These are phyloP conservation scores for Exophiala sp. DNA, from an alignment of 2,329 filamentous ascomycete genomes.

Conservation along the genomic window DNA sequence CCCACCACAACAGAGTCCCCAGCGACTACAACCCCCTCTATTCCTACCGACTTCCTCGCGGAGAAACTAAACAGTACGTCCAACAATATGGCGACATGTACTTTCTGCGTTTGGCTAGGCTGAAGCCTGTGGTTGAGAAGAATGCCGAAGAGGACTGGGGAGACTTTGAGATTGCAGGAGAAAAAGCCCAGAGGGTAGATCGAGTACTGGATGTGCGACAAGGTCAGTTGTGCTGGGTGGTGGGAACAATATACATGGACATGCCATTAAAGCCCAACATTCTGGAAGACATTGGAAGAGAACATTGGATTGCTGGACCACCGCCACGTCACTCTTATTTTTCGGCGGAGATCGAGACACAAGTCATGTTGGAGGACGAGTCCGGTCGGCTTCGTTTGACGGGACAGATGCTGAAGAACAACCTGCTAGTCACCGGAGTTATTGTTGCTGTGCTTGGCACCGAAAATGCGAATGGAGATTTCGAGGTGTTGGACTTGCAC, in stretches of 20 bases:
- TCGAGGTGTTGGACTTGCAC: slow-evolving; percentile 85
- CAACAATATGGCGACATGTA: slow-evolving; percentile 99
- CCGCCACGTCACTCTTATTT: slow-evolving; percentile 71
- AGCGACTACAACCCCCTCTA: slow-evolving; percentile 68
- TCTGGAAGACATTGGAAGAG: slow-evolving; percentile 87
- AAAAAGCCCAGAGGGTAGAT: slow-evolving; percentile 69
- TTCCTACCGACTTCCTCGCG: slow-evolving; percentile 66
- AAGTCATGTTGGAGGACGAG: slow-evolving; percentile 89
- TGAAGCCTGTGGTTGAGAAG: slow-evolving; percentile 75
- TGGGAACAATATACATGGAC: slow-evolving; percentile 93
- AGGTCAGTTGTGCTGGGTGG: slow-evolving; percentile 91
- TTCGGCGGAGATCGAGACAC: slow-evolving; percentile 55
- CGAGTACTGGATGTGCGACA: slow-evolving; percentile 92
- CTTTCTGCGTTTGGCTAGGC: slow-evolving; percentile 78
- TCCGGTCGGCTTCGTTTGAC: slow-evolving; percentile 78
- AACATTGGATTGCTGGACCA: slow-evolving; percentile 87
- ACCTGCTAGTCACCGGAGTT: slow-evolving; percentile 81
- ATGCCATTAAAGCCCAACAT: slow-evolving; percentile 96
- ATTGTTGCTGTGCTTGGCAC: slow-evolving; percentile 93
- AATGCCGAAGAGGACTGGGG: slow-evolving; percentile 71
- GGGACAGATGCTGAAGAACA: slow-evolving; percentile 60
- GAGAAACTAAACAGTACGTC: slow-evolving; percentile 64
- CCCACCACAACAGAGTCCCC: slow-evolving; percentile 46
- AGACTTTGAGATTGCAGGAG: slow-evolving; percentile 67
- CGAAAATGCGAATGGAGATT: slow-evolving; percentile 84